Base-by-base conservation (phyloP, 2,329 filamentous ascomycete species). In the Juglanconis oblonga region DNA sequence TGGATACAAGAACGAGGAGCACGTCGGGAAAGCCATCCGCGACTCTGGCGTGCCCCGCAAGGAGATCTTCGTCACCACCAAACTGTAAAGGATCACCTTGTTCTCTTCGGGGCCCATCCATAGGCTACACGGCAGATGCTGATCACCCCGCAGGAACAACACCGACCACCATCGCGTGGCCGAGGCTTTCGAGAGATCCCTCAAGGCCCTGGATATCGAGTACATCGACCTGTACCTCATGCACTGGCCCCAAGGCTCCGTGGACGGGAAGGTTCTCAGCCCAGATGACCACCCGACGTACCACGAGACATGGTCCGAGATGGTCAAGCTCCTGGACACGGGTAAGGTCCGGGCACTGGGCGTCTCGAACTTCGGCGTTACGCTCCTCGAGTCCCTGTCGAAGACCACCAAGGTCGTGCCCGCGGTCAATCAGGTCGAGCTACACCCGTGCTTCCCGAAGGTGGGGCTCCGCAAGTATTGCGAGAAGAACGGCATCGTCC, bases 311-410 rank as follows among this genome's bases (percentile, higher is more conserved):
- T 62, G 61, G 61, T 57, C 57, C 45, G 61, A 59, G 10, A 62
- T 62, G 61, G 53, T 60, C 42, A 82, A 82, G 73, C 73, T 85
- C 29, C 76, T 77, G 36, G 78, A 72, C 9, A 79, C 77, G 44
- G 81, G 81, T 66, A 87, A 86, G 68, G 86, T 86, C 55, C 80
- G 78, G 71, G 87, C 86, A 74, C 87, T 88, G 65, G 86, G 86
- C 70, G 84, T 89, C 59, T 87, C 84, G 69, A 90, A 89, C 77
- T 89, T 89, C 67, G 83, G 79, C 65, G 87, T 88, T 70, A 80
- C 78, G 71, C 86, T 89, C 73, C 77, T 89, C 32, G 85, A 89
- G 76, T 86, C 80, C 67, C 81, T 88, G 31, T 78, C 88, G 62
- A 82, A 81, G 66, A 79, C 84, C 64, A 76, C 78, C 3, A 74